Base-by-base conservation (phyloP, 2,329 filamentous ascomycete species). In the Nothopassalora personata region DNA sequence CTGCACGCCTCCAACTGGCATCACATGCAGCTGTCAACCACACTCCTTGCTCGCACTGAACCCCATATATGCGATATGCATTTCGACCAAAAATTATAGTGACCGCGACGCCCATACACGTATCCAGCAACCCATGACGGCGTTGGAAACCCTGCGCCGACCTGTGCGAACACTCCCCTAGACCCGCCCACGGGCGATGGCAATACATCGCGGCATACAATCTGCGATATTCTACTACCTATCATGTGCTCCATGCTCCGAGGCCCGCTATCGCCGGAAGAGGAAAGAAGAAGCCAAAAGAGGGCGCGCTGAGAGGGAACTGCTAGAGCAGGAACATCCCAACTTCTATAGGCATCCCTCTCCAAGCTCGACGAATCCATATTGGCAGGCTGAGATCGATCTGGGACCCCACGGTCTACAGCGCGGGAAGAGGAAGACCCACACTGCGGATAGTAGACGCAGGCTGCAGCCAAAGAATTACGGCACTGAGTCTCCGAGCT, bases 301-400 rank as follows among this genome's bases (percentile, higher is more conserved):
- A 67, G 86, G 88, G 61, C 81, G 86, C 58, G 79, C 83, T 66
- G 83, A 88, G 65, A 87, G 88, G 72, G 81, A 82, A 49, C 83
- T 80, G 60, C 74, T 86, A 59, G 83, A 88, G 66, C 82, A 81
- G 56, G 84, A 91, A 64, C 84, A 91, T 71, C 89, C 90, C 0
- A 63, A 66, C 54, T 74, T 85, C 10, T 94, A 96, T 73, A 81
- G 85, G 53, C 91, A 97, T 68, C 70, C 91, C 88, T 1, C 86
- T 48, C 89, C 91, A 0, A 94, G 91, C 68, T 87, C 86, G 69
- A 96, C 91, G 30, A 97, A 97, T 69, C 87, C 88, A 11, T 90
- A 90, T 75, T 97, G 92, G 92, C 79, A 83, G 33, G 89, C 94
- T 70, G 92, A 97, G 74, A 95, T 97, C 65, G 81, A 80, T 62